Evolutionary conservation across 1,284 basidiomycete species (phyloP).

Genomic region (Hemileia vastatrix): DNA sequence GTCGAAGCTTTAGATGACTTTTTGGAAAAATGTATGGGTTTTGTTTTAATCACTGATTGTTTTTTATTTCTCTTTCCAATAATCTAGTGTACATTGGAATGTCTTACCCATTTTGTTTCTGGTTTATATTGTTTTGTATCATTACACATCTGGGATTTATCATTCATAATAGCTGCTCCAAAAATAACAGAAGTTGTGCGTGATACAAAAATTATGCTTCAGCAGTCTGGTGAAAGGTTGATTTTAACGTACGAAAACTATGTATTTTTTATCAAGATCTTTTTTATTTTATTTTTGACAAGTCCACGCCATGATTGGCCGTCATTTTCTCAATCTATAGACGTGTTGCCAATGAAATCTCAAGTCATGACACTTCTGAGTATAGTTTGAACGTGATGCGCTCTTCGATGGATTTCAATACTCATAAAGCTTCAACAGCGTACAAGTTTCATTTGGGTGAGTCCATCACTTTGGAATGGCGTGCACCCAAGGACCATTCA

Average conservation of each 20-base stretch:
- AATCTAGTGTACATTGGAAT: slow-evolving; percentile 35
- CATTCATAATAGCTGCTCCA: slow-evolving; percentile 27
- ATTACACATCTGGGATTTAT: too few species aligned
- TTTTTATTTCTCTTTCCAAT: background rate
- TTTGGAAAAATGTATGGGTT: slow-evolving; percentile 65
- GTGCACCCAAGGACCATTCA: slow-evolving; percentile 74
- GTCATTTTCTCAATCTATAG: slow-evolving; percentile 47
- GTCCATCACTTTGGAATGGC: slow-evolving; percentile 75
- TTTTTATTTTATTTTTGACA: too few species aligned
- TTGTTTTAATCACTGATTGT: background rate
- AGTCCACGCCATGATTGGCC: too few species aligned
- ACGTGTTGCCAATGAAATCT: slow-evolving; percentile 68
- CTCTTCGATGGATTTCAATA: slow-evolving; percentile 43
- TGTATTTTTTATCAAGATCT: background rate
- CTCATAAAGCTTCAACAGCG: slow-evolving; percentile 46
- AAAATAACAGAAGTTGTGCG: slow-evolving; percentile 52
- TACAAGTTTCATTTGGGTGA: slow-evolving; percentile 77
- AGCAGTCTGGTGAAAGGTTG: slow-evolving; percentile 76
- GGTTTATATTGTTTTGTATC: background rate
- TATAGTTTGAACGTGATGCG: slow-evolving; percentile 56
- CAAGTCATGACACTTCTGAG: slow-evolving; percentile 64
- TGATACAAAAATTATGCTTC: slow-evolving; percentile 82
- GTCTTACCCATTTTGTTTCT: slow-evolving; percentile 43
- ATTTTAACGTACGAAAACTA: slow-evolving; percentile 31
- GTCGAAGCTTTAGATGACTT: slow-evolving; percentile 84